Evolutionary conservation across 805 yeast species (phyloP).

Genomic region (Ogataea ramenticola): DNA sequence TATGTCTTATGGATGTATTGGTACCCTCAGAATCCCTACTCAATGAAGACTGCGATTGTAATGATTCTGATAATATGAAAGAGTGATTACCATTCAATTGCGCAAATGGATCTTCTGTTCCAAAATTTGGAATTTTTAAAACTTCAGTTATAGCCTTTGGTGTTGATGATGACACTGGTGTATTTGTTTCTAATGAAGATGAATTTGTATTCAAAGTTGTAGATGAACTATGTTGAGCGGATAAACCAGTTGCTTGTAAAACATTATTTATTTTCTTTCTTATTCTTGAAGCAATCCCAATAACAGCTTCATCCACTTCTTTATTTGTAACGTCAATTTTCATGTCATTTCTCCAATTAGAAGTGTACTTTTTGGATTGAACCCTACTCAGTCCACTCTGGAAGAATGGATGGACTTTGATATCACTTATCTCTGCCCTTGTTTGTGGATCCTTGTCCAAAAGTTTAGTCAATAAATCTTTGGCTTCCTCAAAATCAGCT

Average conservation of each 20-base stretch:
- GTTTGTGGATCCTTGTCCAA: constrained; percentile 62
- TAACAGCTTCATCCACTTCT: constrained; percentile 71
- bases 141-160: neutral
- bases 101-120: neutral
- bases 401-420: constrained; percentile 70
- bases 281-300: constrained; percentile 70
- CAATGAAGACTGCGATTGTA: neutral
- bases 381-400: constrained; percentile 20
- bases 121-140: neutral
- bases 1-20: constrained; percentile 1
- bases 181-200: neutral
- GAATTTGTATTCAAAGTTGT: too few relatives aligned
- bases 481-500: constrained; percentile 31
- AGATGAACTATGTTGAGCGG: neutral
- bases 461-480: constrained; percentile 53
- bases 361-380: constrained; percentile 19
- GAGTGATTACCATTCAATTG: neutral
- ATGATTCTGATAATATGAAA: constrained; percentile 1
- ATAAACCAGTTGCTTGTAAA: neutral
- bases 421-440: constrained; percentile 63
- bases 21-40: neutral
- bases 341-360: constrained; percentile 24
- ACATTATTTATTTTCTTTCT: constrained; percentile 32
- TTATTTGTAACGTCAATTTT: constrained; percentile 55
- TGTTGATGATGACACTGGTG: neutral